Evolutionary conservation across 129 eudicot genomes (phyloP).

Genomic region (Erigeron canadensis): DNA sequence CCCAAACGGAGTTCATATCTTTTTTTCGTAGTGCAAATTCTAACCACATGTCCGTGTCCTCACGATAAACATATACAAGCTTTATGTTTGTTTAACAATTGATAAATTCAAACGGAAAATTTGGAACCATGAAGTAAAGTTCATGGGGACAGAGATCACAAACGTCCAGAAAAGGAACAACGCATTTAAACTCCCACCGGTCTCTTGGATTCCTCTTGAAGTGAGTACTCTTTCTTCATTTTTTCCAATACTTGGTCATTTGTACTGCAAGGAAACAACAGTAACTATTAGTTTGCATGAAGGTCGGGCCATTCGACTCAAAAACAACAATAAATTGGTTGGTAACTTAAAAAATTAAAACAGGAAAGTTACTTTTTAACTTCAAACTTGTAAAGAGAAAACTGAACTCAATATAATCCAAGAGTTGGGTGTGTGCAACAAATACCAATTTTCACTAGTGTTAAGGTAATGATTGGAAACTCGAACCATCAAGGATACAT

Average conservation of each 20-base stretch:
- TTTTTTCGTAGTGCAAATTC: too few species aligned
- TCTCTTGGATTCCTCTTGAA: slow-evolving; percentile 59
- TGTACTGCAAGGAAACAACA: slow-evolving; percentile 52
- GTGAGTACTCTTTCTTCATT: slow-evolving; percentile 83
- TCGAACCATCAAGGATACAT: neutral
- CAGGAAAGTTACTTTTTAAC: neutral
- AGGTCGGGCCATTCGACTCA: neutral
- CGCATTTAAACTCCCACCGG: slow-evolving; percentile 40
- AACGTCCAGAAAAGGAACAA: neutral
- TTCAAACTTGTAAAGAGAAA: neutral
- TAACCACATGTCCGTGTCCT: neutral
- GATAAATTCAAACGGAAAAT: neutral
- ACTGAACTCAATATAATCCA: neutral
- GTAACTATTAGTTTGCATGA: neutral
- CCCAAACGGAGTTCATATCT: slow-evolving; percentile 1
- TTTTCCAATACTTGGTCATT: slow-evolving; percentile 76
- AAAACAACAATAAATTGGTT: neutral
- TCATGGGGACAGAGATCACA: neutral
- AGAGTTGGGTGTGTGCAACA: neutral
- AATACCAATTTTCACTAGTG: neutral
- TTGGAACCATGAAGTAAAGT: neutral
- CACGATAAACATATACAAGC: neutral
- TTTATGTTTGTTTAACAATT: neutral
- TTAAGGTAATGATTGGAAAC: neutral
- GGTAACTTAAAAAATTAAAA: neutral